phyloP scores from a whole-genome alignment of 139 green algal species.

The Ulvella scutata region DNA sequence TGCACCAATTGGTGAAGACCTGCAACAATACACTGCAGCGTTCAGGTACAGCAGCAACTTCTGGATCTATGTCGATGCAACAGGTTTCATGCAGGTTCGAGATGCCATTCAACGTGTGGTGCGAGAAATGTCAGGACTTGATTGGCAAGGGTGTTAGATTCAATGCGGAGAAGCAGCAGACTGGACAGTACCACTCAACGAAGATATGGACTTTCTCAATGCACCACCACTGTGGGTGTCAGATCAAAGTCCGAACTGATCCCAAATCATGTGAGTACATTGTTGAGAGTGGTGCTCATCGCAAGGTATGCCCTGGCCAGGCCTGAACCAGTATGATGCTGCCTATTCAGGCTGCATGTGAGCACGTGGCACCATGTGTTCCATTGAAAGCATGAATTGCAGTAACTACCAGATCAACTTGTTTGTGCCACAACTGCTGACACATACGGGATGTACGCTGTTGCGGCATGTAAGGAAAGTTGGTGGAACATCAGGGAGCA shows the following conservation, averaged over 20 bases:
- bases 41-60: not conserved
- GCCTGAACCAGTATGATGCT: not conserved
- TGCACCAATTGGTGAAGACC: too few species aligned
- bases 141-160: slow-evolving; percentile 94
- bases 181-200: slow-evolving; percentile 71
- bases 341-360: not conserved
- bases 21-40: not conserved
- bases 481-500: too few species aligned
- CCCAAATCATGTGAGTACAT: slow-evolving; percentile 80
- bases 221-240: slow-evolving; percentile 71
- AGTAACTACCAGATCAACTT: too few species aligned
- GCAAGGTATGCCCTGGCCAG: slow-evolving; percentile 19
- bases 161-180: slow-evolving; percentile 91
- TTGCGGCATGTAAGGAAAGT: too few species aligned
- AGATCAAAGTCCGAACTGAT: slow-evolving; percentile 86
- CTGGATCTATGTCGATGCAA: too few species aligned
- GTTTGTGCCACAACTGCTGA: too few species aligned
- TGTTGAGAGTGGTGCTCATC: slow-evolving; percentile 41
- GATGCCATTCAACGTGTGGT: slow-evolving; percentile 95
- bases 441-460: too few species aligned
- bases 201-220: slow-evolving; percentile 88
- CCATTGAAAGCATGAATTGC: not conserved
- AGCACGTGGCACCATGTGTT: not conserved
- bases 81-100: slow-evolving; percentile 72
- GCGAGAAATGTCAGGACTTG: slow-evolving; percentile 63